Evolutionary conservation across 495 filamentous ascomycete species (phyloP), one percentile per base, ranked within the genome.

Genomic region (Podospora comata): DNA sequence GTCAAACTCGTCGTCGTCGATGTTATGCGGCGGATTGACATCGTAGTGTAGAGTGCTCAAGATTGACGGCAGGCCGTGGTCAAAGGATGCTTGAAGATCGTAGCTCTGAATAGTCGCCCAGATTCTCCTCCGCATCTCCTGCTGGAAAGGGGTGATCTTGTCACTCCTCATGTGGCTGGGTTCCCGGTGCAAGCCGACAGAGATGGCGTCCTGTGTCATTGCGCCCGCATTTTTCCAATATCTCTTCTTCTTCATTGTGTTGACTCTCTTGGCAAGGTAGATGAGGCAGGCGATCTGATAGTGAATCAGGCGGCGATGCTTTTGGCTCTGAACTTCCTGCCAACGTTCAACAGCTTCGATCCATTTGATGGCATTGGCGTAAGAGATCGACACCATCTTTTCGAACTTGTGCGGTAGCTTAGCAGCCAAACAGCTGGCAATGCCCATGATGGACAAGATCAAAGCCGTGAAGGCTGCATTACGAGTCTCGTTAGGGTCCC

Each of bases 91-190:
- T 68, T 89, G 87, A 11, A 89, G 76, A 62, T 88, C 85, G 57
- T 86, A 81, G 73, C 87, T 85, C 67, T 87, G 75, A 26, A 90
- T 85, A 2, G 86, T 88, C 0, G 80, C 82, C 88, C 88, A 90
- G n/a, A 90, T 83, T 26, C 88, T 77, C 62, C 87, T 76, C 32
- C 87, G 82, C 86, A 89, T 87, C 74, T 90, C 88, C 70, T 85
- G 85, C 67, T 84, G 85, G 71, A 87, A 89, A n/a, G 73, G 71
- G 9, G 75, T 77, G 32, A 78, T 75, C 48, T 74, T 76, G 64
- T 72, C 72, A 39, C 70, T 70, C 28, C 30, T 48, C 63, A 79
- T 74, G 67, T 73, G 70, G 62, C 72, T 72, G 0, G 85, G 83
- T 53, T 88, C 85, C 7, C 84, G 72, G 68, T 89, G 85, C 3